Evolutionary conservation across 257 asterid genomes (phyloP).

Genomic region (Solanum ossicruentum): DNA sequence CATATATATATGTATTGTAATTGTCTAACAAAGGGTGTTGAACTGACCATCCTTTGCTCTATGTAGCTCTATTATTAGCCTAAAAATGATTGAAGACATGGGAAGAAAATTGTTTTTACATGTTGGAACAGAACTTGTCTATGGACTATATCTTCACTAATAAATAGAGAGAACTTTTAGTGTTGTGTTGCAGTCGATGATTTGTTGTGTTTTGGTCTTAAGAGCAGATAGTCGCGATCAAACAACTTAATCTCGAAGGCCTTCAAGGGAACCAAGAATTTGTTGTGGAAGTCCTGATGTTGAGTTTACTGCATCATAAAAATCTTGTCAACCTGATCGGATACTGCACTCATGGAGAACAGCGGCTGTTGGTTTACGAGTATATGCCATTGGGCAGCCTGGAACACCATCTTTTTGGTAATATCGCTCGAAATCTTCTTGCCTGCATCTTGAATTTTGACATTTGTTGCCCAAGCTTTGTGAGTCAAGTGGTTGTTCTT

Average conservation of each 20-base stretch:
- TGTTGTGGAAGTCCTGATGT: conserved; percentile 10
- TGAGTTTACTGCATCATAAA: conserved; percentile 3
- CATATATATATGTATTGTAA: not conserved
- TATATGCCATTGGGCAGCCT: conserved; percentile 11
- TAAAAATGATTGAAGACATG: not conserved
- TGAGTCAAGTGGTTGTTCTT: not conserved
- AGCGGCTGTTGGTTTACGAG: conserved; percentile 6
- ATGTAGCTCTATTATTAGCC: not conserved
- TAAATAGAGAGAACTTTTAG: not conserved
- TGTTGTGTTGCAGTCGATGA: not conserved
- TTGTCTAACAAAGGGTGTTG: not conserved
- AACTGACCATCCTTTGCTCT: not conserved
- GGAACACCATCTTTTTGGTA: conserved; percentile 11
- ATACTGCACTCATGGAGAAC: conserved; percentile 10
- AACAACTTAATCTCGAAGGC: conserved; percentile 10
- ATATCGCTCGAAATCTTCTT: not conserved
- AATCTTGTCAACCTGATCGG: conserved; percentile 12
- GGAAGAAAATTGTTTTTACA: not conserved
- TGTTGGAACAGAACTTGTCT: not conserved
- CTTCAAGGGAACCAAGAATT: conserved; percentile 15
- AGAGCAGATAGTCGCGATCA: conserved; percentile 32
- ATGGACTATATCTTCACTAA: not conserved
- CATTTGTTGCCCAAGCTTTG: not conserved
- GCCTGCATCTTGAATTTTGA: not conserved
- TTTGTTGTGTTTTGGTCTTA: not conserved